Percentiles rank a stretch among this genome's conserved stretches.
Conservation (phyloP, 164 flowering plant species). For the Magnolia officinalis region DNA sequence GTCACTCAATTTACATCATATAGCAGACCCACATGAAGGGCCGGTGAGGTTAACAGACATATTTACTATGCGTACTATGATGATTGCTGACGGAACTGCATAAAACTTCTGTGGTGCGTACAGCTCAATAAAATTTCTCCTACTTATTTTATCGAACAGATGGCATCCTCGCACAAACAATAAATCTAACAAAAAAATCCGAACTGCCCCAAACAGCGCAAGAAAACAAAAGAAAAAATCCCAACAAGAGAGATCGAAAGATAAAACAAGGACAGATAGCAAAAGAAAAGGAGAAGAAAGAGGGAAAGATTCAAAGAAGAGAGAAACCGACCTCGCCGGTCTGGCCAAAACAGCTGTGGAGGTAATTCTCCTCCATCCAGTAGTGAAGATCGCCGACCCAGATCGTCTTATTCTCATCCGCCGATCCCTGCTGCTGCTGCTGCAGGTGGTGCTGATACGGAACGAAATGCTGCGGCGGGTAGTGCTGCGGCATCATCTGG, state of each 20-base stretch:
- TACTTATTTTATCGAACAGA: too few relatives aligned
- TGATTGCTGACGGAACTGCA: too few relatives aligned
- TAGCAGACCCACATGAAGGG: too few relatives aligned
- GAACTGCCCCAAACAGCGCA: not conserved
- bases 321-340: conserved; percentile 54
- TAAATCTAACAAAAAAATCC: not conserved
- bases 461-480: conserved; percentile 38
- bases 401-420: conserved; percentile 60
- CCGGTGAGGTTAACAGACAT: too few relatives aligned
- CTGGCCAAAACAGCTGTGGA: conserved; percentile 62
- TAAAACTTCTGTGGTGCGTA: too few relatives aligned
- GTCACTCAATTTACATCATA: too few relatives aligned
- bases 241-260: not conserved
- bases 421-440: conserved; percentile 23
- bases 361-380: conserved; percentile 93
- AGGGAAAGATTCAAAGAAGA: not conserved
- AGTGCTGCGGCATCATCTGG: conserved; percentile 67
- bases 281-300: not conserved
- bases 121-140: too few relatives aligned
- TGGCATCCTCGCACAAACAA: too few relatives aligned
- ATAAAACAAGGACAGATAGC: not conserved
- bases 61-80: too few relatives aligned
- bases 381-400: conserved; percentile 85
- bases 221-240: not conserved
- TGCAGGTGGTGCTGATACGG: conserved; percentile 36